Base-by-base conservation (phyloP, 2,329 filamentous ascomycete genomes). In the Hawksworthiomyces lignivorus region DNA sequence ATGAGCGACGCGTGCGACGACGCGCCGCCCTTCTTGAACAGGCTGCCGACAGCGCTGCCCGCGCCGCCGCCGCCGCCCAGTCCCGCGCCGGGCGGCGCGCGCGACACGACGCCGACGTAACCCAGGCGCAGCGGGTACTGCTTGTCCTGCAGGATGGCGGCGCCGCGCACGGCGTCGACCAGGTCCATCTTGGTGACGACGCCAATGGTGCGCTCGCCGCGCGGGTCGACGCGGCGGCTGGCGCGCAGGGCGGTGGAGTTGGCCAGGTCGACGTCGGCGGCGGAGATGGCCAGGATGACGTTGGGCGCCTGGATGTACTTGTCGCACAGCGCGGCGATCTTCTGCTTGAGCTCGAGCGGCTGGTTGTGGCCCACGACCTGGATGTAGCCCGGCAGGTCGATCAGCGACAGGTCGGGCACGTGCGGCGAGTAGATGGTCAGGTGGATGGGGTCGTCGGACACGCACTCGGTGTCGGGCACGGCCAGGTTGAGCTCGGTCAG, bases 121-220 rank as follows among this genome's bases (percentile, higher is more conserved):
- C 92, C 92, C 4, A 98, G 69, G n/a, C 92, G 77, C 22, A 98
- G 71, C 30, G 92, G 90, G 56, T 98, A 98, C 60, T 97, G 94
- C 57, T 80, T 83, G 60, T 98, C 90, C 20, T 73, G 81, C 17
- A 98, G 70, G 24, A 98, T 87, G 27, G 77, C 73, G 12, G 78
- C 75, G 22, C 89, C 92, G 44, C 90, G 80, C 7, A 71, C 68
- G 4, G 92, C 75, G 52, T 97, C 90, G 7, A 98, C 89, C 18
- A 98, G 72, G 56, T 98, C 92, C 90, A 98, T 96, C 67, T 98
- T 98, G 4, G 92, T 98, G 31, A 98, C 82, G n/a, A 98, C 92
- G 33, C 92, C 92, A 56, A 98, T 98, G 0, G 92, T 98, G 48
- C 92, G 77, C 64, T 98, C 92, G 41, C 92, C 92, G 47, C 92